Percentiles rank a stretch among this genome's conserved stretches.
Evolutionary conservation across 805 yeast genomes (phyloP).

Genomic region (Yarrowia sp.): DNA sequence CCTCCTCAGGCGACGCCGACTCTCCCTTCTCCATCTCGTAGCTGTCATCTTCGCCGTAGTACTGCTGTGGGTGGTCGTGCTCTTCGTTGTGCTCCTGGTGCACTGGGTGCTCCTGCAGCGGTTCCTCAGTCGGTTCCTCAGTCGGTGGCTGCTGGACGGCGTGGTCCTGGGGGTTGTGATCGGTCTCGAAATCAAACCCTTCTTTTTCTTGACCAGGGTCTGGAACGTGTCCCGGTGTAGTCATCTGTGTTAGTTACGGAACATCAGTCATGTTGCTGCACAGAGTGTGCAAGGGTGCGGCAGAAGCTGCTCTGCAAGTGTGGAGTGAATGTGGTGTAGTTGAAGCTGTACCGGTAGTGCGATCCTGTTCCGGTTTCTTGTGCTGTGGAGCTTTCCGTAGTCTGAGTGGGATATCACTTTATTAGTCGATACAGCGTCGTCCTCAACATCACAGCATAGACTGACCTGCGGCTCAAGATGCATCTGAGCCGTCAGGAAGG

Average conservation of each 20-base stretch:
- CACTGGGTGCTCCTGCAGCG: neutral
- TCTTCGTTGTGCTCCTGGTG: neutral
- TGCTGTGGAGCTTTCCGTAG: too few species aligned
- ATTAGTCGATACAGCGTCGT: too few species aligned
- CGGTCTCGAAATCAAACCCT: neutral
- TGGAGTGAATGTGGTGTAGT: too few species aligned
- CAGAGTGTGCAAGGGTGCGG: too few species aligned
- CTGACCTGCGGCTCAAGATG: too few species aligned
- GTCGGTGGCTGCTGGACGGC: neutral
- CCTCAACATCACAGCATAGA: too few species aligned
- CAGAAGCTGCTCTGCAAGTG: too few species aligned
- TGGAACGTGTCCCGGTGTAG: constrained; percentile 15
- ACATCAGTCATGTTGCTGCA: too few species aligned
- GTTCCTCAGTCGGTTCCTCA: neutral
- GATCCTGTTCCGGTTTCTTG: too few species aligned
- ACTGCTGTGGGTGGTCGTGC: constrained; percentile 3
- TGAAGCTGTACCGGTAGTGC: too few species aligned
- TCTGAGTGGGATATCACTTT: too few species aligned
- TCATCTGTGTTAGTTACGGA: constrained; percentile 17
- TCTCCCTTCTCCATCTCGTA: constrained; percentile 22
- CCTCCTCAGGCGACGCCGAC: constrained; percentile 1
- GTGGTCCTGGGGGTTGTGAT: constrained; percentile 1
- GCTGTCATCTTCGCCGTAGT: constrained; percentile 13
- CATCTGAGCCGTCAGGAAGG: too few species aligned
- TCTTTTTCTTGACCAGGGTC: constrained; percentile 15